Evolutionary conservation across 352 stramenopile species (phyloP).

Genomic region (Globisporangium ultimum): DNA sequence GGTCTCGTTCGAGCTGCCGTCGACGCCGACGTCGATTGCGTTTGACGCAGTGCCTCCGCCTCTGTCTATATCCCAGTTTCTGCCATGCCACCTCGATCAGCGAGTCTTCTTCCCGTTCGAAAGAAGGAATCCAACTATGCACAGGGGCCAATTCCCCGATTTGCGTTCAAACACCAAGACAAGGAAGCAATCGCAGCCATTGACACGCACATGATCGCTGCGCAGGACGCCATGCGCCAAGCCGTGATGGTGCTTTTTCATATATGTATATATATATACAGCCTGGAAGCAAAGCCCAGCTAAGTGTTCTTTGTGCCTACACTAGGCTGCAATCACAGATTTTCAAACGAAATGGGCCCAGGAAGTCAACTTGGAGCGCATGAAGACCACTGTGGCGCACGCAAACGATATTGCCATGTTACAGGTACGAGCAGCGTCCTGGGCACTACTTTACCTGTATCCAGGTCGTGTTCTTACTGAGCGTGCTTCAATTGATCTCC

Average conservation of each 20-base stretch:
- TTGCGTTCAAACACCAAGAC: background rate
- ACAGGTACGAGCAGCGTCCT: conserved; percentile 18
- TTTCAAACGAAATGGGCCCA: conserved; percentile 21
- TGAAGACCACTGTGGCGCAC: conserved; percentile 46
- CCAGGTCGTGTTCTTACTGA: background rate
- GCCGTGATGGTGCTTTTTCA: conserved; percentile 20
- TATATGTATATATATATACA: no score
- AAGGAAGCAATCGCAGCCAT: conserved; percentile 20
- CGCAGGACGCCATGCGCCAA: conserved; percentile 32
- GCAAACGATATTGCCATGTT: conserved; percentile 41
- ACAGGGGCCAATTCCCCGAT: background rate
- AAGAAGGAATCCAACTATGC: conserved; percentile 1
- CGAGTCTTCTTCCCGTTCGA: no score
- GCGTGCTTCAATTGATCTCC: background rate
- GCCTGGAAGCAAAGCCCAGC: no score
- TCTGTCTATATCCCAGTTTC: conserved; percentile 7
- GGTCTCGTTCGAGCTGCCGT: conserved; percentile 20
- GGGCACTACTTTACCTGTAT: no score
- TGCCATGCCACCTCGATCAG: background rate
- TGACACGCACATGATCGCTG: conserved; percentile 24
- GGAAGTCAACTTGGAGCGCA: conserved; percentile 30
- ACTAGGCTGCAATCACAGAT: conserved; percentile 23
- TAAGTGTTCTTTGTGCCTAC: background rate
- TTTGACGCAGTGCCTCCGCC: background rate
- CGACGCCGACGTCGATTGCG: conserved; percentile 22